phyloP scores from a whole-genome alignment of 495 filamentous ascomycete species.

The Halenospora varia region DNA sequence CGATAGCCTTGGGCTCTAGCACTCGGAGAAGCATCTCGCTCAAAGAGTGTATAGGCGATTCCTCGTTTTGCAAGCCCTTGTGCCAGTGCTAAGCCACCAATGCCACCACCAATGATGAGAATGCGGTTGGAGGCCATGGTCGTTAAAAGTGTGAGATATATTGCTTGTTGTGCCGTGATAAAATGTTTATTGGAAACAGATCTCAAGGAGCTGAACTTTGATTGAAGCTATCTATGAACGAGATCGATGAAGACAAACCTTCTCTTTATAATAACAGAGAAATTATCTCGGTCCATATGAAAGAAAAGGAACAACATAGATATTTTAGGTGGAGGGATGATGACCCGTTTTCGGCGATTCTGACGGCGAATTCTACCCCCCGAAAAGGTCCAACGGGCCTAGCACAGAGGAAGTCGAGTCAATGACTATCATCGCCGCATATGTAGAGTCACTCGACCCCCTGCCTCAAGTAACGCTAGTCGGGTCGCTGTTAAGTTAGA shows the following conservation, averaged over 20 bases:
- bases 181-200: neutral
- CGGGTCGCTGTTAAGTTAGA: too few species aligned
- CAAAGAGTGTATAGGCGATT: constrained; percentile 38
- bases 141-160: neutral
- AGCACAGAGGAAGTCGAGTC: too few species aligned
- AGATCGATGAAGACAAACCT: too few species aligned
- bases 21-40: constrained; percentile 29
- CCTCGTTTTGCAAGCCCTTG: constrained; percentile 34
- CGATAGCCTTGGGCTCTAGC: constrained; percentile 39
- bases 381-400: too few species aligned
- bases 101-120: constrained; percentile 35
- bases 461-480: too few species aligned
- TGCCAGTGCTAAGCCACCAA: constrained; percentile 38
- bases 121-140: constrained; percentile 8
- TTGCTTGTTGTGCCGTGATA: neutral
- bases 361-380: neutral
- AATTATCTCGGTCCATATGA: too few species aligned
- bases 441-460: too few species aligned
- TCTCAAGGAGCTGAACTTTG: too few species aligned
- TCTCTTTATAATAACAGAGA: too few species aligned
- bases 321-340: neutral
- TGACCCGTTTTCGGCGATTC: neutral
- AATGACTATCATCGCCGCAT: too few species aligned
- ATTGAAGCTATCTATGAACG: too few species aligned
- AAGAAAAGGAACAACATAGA: too few species aligned